Percentiles rank a stretch among this genome's conserved stretches.
phyloP scores from a whole-genome alignment of 1,284 basidiomycete species.

The Caloboletus inedulis region DNA sequence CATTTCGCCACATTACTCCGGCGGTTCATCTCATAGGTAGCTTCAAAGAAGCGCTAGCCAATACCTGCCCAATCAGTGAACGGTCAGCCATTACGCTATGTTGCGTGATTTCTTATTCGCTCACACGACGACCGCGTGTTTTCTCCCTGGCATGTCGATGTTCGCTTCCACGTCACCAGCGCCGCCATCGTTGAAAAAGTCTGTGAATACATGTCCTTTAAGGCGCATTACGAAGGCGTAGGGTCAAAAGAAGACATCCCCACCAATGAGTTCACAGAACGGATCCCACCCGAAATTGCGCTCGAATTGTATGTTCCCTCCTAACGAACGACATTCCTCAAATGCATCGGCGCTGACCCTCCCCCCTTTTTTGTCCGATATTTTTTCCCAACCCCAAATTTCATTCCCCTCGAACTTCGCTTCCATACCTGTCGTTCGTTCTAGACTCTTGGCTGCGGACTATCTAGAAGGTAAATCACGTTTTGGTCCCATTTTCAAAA shows the following conservation, averaged over 20 bases:
- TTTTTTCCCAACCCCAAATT: slow-evolving; percentile 40
- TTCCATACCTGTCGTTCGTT: slow-evolving; percentile 5
- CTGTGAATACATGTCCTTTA: slow-evolving; percentile 80
- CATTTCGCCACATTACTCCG: slow-evolving; percentile 11
- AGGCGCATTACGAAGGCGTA: slow-evolving; percentile 59
- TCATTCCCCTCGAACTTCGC: neutral
- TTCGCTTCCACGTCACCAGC: slow-evolving; percentile 35
- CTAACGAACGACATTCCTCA: neutral
- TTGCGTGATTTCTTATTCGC: neutral
- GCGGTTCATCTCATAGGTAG: slow-evolving; percentile 34
- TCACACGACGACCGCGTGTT: slow-evolving; percentile 3
- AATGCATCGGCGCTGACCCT: slow-evolving; percentile 11
- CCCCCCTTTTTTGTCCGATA: neutral
- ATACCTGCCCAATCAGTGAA: slow-evolving; percentile 47
- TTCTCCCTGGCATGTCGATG: neutral
- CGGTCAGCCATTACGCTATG: slow-evolving; percentile 34
- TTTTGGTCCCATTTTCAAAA: slow-evolving; percentile 17
- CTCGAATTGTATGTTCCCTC: slow-evolving; percentile 67
- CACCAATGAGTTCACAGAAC: slow-evolving; percentile 65
- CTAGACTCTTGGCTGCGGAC: slow-evolving; percentile 67
- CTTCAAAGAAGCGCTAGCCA: slow-evolving; percentile 50
- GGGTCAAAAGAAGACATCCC: slow-evolving; percentile 69
- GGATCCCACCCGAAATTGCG: slow-evolving; percentile 77
- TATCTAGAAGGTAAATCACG: slow-evolving; percentile 60
- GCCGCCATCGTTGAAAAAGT: slow-evolving; percentile 78